Percentiles rank a stretch among this genome's conserved stretches.
These are phyloP conservation scores for Pilatotrama ljubarskyi DNA, from an alignment of 768 basidiomycete species.

Conservation along the genomic window DNA sequence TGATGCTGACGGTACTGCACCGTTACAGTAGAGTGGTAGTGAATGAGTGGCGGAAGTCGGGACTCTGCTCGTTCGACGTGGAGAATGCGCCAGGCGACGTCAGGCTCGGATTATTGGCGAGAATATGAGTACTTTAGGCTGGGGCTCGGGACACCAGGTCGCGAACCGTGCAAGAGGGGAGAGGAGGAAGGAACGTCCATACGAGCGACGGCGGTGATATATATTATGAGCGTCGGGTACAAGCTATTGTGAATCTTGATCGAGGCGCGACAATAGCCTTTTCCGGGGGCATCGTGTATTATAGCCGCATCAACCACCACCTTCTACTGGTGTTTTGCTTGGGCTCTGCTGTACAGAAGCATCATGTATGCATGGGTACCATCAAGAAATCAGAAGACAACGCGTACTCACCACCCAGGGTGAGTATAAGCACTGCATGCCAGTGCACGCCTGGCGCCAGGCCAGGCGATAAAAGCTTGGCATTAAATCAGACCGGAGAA, in stretches of 20 bases:
- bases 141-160: conserved; percentile 16
- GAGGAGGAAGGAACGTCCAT: neutral
- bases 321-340: neutral
- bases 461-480: too few relatives aligned
- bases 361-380: neutral
- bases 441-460: too few relatives aligned
- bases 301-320: neutral
- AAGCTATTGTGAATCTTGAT: neutral
- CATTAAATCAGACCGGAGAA: too few relatives aligned
- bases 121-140: neutral
- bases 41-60: neutral
- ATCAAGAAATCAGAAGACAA: neutral
- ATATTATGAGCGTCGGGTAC: neutral
- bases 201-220: neutral
- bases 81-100: neutral
- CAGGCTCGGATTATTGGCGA: neutral
- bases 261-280: neutral
- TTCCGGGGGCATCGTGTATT: neutral
- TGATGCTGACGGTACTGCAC: conserved; percentile 25
- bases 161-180: conserved; percentile 3
- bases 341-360: neutral
- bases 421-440: neutral
- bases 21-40: neutral
- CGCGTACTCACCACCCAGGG: neutral
- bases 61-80: neutral